Evolutionary conservation across 1,284 basidiomycete genomes (phyloP), one percentile per base, ranked within the genome.

Genomic region (Earliella scabrosa): DNA sequence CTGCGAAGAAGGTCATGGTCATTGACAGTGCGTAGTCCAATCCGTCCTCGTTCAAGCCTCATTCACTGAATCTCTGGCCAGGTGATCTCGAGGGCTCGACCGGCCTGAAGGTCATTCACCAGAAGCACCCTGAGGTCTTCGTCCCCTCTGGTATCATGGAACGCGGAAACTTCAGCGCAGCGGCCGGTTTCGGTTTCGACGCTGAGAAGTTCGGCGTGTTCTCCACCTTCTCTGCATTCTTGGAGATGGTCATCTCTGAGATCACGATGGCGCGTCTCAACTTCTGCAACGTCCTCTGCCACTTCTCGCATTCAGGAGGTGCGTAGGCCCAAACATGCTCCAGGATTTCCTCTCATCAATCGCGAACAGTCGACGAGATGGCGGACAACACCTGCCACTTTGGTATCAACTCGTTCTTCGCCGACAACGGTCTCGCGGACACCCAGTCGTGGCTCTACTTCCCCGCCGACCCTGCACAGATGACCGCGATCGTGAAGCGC

Each of bases 231-330:
- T 90, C 88, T 46, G 92, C 92, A 4, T 94, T 94, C 79, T 77
- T 93, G 58, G 92, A 94, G 79, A 94, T 94, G 92, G 77, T 90
- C 56, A 73, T 93, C 56, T 93, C 91, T 2, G 92, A 94, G 70
- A 76, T 93, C 54, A 93, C 92, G n/a, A 94, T 94, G 92, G 92
- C 92, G 16, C 83, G 91, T 52, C 73, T 93, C 67, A 93, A 93
- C 73, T 82, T 88, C 67, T 91, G 90, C 77, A 94, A 94, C 68
- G 85, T 94, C 16, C 81, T 94, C 27, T 88, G 81, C 67, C 92
- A 94, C 75, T 94, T 93, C 77, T 93, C 91, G 23, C 92, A 94
- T 74, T 88, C 90, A 32, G 92, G 92, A 68, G 88, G 88, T 82
- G 18, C 18, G 45, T 48, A 5, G 21, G 10, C 10, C 10, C 18